Evolutionary conservation across 495 filamentous ascomycete genomes (phyloP), one percentile per base, ranked within the genome.

Genomic region (Hyaloscypha finlandica): DNA sequence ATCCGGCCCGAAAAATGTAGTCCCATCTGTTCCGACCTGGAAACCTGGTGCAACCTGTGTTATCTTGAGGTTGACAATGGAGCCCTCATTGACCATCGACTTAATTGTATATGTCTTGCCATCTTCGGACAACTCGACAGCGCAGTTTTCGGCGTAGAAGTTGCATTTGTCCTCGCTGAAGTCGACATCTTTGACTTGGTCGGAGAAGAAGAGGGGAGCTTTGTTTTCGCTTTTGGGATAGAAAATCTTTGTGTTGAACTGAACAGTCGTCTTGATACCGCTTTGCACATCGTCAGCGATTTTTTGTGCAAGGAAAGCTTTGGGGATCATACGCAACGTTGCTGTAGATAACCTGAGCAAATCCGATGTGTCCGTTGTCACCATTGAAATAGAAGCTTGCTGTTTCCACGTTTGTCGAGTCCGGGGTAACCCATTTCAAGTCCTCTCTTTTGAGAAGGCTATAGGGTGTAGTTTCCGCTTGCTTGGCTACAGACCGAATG

Each of bases 281-380:
- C 95, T 98, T 73, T 74, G 52, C 39, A 42, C 39, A 11, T 61
- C 32, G 75, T 83, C 68, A 79, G 79, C 73, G 59, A 31, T 59
- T 64, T 30, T 51, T 68, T 55, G 67, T 42, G 64, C 37, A 63
- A 31, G 59, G 4, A 42, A 32, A 20, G n/a, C 25, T 42, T 25
- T 51, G 42, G 59, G 60, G 59, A 30, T 76, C 93, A 83, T 86
- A 97, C 95, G 86, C 90, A 78, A 99, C 92, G 78, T 97, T 99
- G 80, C 90, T 97, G 85, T 97, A 97, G 75, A 98, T 97, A 77
- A 97, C 84, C 83, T 98, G 96, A 60, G 84, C 86, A 77, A 97
- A 84, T 6, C 84, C 92, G 68, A 94, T 74, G 67, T 87, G 82
- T 20, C 95, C 96, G 64, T 78, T 83, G 66, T 97, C 91, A 56